Evolutionary conservation across 179 eudicot genomes (phyloP), one percentile per base, ranked within the genome.

Genomic region (Dionaea muscipula): DNA sequence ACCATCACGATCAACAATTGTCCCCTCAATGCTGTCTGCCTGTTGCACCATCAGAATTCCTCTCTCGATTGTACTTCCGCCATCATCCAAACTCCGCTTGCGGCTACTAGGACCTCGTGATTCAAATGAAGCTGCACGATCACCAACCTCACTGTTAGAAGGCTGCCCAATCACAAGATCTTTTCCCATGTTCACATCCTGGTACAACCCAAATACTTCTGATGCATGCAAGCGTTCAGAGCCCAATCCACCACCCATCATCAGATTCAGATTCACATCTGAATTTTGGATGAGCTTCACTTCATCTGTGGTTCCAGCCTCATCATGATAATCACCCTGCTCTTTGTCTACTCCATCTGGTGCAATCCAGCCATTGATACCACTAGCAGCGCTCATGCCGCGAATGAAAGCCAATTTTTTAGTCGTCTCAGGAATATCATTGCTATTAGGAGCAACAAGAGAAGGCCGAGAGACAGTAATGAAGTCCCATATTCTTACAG

Each of bases 311-410:
- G 85, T 86, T 45, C 79, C 94, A 68, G 94, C 96, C 75, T 88
- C 99, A 76, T 88, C 94, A 64, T 68, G 75, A 66, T 78, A 90
- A 58, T 85, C 96, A 44, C 61, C 70, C 68, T 80, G 89, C 66
- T 88, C 96, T 64, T 84, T 86, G 26, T 77, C 94, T 43, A 53
- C 47, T 36, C 77, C 86, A 64, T 83, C 89, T 61, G 80, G 47
- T 57, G 86, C 83, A 69, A 82, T 77, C 96, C 96, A 88, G 27
- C 96, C 99, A 70, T 75, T 79, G 44, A 88, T 82, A 43, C 96
- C 99, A 74, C 99, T 93, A 17, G 99, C 93, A 35, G 96, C 99
- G 81, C 99, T 93, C 46, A 74, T 78, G 26, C 99, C 99, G 62
- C 96, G 93, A 33, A 89, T 83, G 73, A 84, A 68, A 51, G 64